Conservation (phyloP, 1,284 basidiomycete species). For the Amylostereum areolatum region DNA sequence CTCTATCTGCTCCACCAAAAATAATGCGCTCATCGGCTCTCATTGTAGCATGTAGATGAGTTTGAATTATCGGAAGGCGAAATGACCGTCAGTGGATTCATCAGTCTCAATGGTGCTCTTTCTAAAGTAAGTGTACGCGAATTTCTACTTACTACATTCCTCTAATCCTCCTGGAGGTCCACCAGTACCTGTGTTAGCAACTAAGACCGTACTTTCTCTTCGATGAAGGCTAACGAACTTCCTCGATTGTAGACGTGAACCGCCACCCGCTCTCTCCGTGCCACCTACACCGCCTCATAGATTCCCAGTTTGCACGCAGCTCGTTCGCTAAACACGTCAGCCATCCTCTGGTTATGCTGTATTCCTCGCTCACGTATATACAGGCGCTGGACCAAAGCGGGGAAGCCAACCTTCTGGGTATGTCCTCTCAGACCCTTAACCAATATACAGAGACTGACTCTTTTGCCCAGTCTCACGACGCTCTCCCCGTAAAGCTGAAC, state of each 20-base stretch:
- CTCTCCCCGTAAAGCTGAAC: slow-evolving; percentile 72
- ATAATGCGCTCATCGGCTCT: slow-evolving; percentile 3
- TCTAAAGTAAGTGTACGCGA: slow-evolving; percentile 52
- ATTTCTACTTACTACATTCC: neutral
- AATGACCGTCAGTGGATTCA: slow-evolving; percentile 68
- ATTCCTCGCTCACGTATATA: neutral
- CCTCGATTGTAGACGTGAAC: slow-evolving; percentile 68
- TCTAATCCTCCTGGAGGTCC: slow-evolving; percentile 39
- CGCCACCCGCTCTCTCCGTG: slow-evolving; percentile 63
- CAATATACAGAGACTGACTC: slow-evolving; percentile 3
- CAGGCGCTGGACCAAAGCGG: slow-evolving; percentile 63
- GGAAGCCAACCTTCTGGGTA: slow-evolving; percentile 35
- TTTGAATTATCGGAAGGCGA: slow-evolving; percentile 46
- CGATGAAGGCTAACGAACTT: neutral
- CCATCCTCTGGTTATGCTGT: neutral
- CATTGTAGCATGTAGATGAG: slow-evolving; percentile 56
- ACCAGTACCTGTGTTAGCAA: slow-evolving; percentile 76
- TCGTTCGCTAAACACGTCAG: slow-evolving; percentile 59
- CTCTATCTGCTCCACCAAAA: neutral
- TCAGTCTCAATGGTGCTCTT: slow-evolving; percentile 68
- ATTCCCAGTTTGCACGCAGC: slow-evolving; percentile 59
- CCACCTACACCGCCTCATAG: slow-evolving; percentile 68
- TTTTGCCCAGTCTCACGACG: slow-evolving; percentile 33
- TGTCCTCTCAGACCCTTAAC: slow-evolving; percentile 3
- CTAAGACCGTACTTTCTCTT: slow-evolving; percentile 1